Evolutionary conservation across 1,139 yeast genomes (phyloP).

Genomic region (Taphrina confusa): DNA sequence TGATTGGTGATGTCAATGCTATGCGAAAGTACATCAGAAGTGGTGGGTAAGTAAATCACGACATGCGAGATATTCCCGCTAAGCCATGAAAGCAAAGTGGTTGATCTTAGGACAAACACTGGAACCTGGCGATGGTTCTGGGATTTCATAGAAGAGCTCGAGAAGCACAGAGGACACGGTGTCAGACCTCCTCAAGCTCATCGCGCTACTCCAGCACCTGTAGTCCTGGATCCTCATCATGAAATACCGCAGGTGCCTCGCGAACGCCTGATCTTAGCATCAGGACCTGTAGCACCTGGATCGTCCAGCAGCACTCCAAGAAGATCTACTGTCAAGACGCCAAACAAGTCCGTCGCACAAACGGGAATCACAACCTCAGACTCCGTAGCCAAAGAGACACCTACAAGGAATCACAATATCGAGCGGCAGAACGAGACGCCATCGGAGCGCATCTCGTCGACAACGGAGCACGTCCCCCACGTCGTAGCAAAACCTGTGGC

Average conservation of each 20-base stretch:
- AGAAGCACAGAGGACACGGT: neutral
- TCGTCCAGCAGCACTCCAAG: neutral
- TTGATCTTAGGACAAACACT: constrained; percentile 24
- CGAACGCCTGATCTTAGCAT: constrained; percentile 8
- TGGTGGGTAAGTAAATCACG: neutral
- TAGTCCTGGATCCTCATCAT: neutral
- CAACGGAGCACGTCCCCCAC: neutral
- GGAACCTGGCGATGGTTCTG: constrained; percentile 16
- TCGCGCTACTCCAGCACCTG: constrained; percentile 4
- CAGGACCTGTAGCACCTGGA: constrained; percentile 9
- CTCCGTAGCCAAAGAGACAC: too few species aligned
- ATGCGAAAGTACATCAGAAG: constrained; percentile 22
- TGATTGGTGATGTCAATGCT: constrained; percentile 9
- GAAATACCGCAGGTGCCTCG: neutral
- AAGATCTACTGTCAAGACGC: neutral
- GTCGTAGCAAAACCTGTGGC: constrained; percentile 7
- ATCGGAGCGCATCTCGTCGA: neutral
- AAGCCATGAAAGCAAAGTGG: neutral
- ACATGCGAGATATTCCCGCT: too few species aligned
- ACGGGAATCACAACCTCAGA: neutral
- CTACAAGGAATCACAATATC: too few species aligned
- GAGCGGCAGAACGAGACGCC: neutral
- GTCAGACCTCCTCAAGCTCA: neutral
- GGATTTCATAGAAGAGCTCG: constrained; percentile 15
- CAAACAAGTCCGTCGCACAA: neutral